Percentiles rank a stretch among this genome's conserved stretches.
Conservation (phyloP, 768 basidiomycete genomes). For the Baorangia bicolor region DNA sequence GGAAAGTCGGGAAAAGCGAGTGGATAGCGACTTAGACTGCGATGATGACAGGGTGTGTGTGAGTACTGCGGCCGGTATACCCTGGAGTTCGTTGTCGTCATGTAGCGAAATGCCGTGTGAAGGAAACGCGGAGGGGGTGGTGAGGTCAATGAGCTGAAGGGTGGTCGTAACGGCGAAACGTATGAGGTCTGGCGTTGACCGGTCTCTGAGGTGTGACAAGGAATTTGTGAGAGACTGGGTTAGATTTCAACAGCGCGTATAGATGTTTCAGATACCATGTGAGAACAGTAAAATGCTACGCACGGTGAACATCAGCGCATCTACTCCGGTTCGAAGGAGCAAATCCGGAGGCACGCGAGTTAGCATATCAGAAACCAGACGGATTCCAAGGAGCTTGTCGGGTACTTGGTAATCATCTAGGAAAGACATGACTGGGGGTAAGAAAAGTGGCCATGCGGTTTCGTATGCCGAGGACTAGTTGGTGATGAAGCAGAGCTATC, state of each 20-base stretch:
- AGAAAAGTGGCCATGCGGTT: constrained; percentile 67
- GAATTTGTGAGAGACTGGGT: constrained; percentile 60
- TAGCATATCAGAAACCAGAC: constrained; percentile 56
- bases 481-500: not conserved
- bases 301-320: constrained; percentile 64
- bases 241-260: not conserved
- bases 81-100: not conserved
- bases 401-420: constrained; percentile 73
- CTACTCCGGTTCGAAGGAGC: constrained; percentile 70
- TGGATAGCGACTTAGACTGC: constrained; percentile 37
- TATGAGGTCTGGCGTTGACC: constrained; percentile 60
- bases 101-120: not conserved
- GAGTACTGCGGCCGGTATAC: not conserved
- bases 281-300: constrained; percentile 24
- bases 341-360: constrained; percentile 53
- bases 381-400: constrained; percentile 66
- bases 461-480: constrained; percentile 58
- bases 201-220: constrained; percentile 58
- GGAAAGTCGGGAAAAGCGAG: constrained; percentile 64
- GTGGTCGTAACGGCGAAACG: constrained; percentile 48
- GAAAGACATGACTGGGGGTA: constrained; percentile 79
- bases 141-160: constrained; percentile 50
- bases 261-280: not conserved
- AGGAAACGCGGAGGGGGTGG: constrained; percentile 38
- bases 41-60: constrained; percentile 5